Percentiles rank a stretch among this genome's conserved stretches.
Evolutionary conservation across 2,329 filamentous ascomycete genomes (phyloP).

Genomic region (Scedosporium aurantiacum): DNA sequence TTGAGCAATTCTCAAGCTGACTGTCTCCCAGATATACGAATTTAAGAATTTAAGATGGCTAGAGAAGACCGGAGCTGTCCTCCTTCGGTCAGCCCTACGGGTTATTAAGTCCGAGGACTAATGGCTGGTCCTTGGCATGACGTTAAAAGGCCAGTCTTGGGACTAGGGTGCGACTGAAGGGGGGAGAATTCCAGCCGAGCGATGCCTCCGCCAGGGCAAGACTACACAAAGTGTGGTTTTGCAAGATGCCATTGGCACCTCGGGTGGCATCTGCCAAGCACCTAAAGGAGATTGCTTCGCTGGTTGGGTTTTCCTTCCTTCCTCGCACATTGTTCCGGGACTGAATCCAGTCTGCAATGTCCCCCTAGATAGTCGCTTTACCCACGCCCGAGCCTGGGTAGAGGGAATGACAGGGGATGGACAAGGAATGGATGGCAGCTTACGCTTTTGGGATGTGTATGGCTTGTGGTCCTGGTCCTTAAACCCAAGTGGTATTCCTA

Average conservation of each 20-base stretch:
- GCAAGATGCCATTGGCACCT: too few species aligned
- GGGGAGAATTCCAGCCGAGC: too few species aligned
- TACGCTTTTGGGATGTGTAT: conserved; percentile 10
- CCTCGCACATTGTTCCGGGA: too few species aligned
- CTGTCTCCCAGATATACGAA: neutral
- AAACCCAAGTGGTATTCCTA: neutral
- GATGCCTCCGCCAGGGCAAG: conserved; percentile 21
- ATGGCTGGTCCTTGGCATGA: conserved; percentile 22
- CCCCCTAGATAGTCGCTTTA: neutral
- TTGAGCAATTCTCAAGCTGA: neutral
- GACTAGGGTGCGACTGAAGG: neutral
- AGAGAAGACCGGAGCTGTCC: neutral
- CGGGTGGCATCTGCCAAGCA: too few species aligned
- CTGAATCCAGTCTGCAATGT: conserved; percentile 1
- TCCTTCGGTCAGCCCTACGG: neutral
- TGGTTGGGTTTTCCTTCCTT: too few species aligned
- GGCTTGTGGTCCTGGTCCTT: neutral
- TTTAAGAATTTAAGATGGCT: neutral
- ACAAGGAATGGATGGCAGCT: neutral
- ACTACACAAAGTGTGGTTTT: conserved; percentile 16
- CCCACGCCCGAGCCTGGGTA: neutral
- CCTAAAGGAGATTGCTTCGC: too few species aligned
- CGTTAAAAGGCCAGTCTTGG: conserved; percentile 19
- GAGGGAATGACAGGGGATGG: neutral
- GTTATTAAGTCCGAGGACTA: neutral